phyloP scores from a whole-genome alignment of 1,284 basidiomycete species.

The Tranzscheliella williamsii region DNA sequence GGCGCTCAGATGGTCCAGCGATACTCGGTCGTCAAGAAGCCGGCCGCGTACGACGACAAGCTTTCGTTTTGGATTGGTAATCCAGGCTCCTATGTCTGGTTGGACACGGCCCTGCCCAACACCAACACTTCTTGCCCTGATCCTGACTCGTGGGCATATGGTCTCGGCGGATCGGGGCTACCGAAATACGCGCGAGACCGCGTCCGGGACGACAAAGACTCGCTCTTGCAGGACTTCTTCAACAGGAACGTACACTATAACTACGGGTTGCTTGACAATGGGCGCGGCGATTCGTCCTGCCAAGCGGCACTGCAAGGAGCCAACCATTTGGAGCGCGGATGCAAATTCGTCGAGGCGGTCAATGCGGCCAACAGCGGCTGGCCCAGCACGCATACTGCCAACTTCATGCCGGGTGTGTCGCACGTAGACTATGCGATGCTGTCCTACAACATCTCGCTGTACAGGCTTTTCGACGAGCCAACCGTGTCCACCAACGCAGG shows the following conservation, averaged over 20 bases:
- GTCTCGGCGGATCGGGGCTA: conserved; percentile 29
- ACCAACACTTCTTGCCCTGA: conserved; percentile 17
- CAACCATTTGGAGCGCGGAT: conserved; percentile 50
- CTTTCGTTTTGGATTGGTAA: conserved; percentile 53
- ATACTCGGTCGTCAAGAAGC: conserved; percentile 41
- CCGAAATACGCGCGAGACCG: conserved; percentile 41
- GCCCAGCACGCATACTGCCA: conserved; percentile 44
- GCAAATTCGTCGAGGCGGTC: conserved; percentile 35
- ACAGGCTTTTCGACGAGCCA: conserved; percentile 42
- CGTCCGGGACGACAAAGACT: conserved; percentile 24
- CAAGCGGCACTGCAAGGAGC: conserved; percentile 41
- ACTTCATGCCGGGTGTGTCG: conserved; percentile 47
- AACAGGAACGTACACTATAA: conserved; percentile 48
- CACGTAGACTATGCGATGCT: conserved; percentile 58
- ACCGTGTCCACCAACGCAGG: conserved; percentile 2
- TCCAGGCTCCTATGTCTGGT: conserved; percentile 51
- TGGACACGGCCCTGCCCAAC: conserved; percentile 24
- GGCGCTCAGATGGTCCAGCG: conserved; percentile 51
- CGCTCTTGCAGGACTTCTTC: conserved; percentile 31
- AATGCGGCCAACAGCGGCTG: conserved; percentile 12
- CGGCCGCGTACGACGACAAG: conserved; percentile 42
- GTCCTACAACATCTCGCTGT: conserved; percentile 34
- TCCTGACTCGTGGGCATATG: conserved; percentile 37
- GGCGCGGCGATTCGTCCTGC: conserved; percentile 52
- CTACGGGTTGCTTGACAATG: conserved; percentile 52